phyloP scores from a whole-genome alignment of 805 yeast species.

The Zygosaccharomyces kombuchaensis region DNA sequence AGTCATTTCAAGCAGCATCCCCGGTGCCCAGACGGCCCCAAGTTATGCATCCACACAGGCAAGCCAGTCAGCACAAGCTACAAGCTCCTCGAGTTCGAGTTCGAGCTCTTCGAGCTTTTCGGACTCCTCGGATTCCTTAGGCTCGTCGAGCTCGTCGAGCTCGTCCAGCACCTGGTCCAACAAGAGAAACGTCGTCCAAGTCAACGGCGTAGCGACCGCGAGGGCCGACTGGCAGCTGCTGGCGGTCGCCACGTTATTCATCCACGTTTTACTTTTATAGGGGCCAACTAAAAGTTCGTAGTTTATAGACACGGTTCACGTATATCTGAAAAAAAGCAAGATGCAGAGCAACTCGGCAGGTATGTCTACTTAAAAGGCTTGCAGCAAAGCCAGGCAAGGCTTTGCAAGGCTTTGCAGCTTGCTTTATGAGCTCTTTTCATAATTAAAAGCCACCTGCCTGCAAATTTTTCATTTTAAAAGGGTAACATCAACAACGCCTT shows the following conservation, averaged over 20 bases:
- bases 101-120: background rate
- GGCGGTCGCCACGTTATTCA: background rate
- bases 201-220: background rate
- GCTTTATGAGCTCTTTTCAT: background rate
- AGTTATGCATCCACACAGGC: constrained; percentile 32
- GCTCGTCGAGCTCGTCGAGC: background rate
- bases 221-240: background rate
- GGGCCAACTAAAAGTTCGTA: background rate
- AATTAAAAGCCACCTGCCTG: background rate
- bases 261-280: background rate
- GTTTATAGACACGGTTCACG: background rate
- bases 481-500: background rate
- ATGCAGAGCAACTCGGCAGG: background rate
- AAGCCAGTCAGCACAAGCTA: background rate
- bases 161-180: background rate
- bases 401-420: background rate
- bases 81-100: background rate
- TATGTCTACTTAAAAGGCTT: background rate
- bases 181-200: background rate
- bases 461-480: background rate
- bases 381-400: background rate
- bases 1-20: constrained; percentile 41
- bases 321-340: background rate
- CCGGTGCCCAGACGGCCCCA: constrained; percentile 46
- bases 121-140: background rate